These are phyloP conservation scores for Diaporthe eres DNA, from an alignment of 2,329 filamentous ascomycete genomes.

Conservation along the genomic window DNA sequence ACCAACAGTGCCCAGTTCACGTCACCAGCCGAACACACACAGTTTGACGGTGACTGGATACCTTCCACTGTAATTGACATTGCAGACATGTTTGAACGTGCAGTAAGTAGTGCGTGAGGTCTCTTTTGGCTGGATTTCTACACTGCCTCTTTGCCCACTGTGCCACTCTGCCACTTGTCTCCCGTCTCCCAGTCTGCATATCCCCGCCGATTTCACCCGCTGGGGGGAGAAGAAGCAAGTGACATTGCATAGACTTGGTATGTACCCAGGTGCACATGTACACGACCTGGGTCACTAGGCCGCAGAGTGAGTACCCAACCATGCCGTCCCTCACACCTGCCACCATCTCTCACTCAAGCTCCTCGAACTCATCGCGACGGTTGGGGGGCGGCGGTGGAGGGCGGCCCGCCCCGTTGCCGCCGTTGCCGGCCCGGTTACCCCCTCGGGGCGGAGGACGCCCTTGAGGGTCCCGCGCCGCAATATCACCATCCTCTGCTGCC, in stretches of 20 bases:
- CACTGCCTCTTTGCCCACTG: not conserved
- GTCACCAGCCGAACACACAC: too few relatives aligned
- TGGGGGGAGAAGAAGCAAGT: conserved; percentile 1
- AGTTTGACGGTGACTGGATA: too few relatives aligned
- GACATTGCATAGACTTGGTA: not conserved
- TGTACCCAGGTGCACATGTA: not conserved
- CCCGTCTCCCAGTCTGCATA: not conserved
- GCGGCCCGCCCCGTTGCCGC: not conserved
- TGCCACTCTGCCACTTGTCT: not conserved
- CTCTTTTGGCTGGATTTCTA: not conserved
- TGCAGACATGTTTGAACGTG: not conserved
- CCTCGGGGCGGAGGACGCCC: not conserved
- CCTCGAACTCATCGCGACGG: conserved; percentile 3
- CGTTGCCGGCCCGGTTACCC: not conserved
- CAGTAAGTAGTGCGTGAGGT: not conserved
- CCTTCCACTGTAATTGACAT: not conserved
- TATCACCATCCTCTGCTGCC: not conserved
- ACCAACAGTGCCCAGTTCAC: too few relatives aligned
- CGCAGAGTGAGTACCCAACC: not conserved
- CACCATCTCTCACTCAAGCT: not conserved
- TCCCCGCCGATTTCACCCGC: not conserved
- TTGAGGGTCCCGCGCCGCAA: not conserved
- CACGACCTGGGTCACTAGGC: not conserved
- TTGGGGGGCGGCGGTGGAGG: conserved; percentile 14
- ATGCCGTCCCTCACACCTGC: not conserved